Evolutionary conservation across 352 stramenopile species (phyloP).

Genomic region (Globisporangium heterothallicum): DNA sequence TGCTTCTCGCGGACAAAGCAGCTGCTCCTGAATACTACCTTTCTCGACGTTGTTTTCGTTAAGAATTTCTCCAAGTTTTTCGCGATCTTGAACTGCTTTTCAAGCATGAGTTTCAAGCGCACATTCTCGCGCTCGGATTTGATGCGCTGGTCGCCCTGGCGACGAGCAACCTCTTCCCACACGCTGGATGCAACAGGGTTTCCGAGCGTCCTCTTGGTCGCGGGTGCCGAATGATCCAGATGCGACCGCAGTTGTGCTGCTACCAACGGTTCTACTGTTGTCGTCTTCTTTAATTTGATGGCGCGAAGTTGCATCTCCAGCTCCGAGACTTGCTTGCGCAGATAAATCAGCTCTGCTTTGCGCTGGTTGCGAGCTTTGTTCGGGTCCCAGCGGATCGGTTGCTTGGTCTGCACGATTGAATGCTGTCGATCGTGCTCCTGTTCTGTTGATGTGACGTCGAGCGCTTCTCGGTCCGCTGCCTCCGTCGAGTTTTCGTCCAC

Average conservation of each 20-base stretch:
- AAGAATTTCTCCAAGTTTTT: conserved; percentile 34
- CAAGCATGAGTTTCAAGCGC: conserved; percentile 27
- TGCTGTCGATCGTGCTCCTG: conserved; percentile 26
- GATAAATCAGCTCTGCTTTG: conserved; percentile 34
- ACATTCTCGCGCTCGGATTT: conserved; percentile 26
- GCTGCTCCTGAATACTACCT: background rate
- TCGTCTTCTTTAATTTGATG: background rate
- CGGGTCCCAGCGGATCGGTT: background rate
- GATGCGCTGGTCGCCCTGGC: background rate
- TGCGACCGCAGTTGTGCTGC: too few species aligned
- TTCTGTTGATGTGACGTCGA: conserved; percentile 3
- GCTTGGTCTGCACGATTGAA: conserved; percentile 24
- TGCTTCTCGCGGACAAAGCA: background rate
- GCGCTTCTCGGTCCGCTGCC: background rate
- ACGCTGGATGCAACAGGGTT: background rate
- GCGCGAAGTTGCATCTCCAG: conserved; percentile 23
- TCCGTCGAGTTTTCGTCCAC: background rate
- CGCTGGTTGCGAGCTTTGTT: conserved; percentile 10
- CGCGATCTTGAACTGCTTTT: conserved; percentile 34
- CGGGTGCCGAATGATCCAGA: background rate
- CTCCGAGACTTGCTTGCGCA: conserved; percentile 31
- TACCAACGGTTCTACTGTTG: too few species aligned
- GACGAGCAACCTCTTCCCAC: background rate
- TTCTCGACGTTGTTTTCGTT: conserved; percentile 13
- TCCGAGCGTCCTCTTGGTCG: background rate